Evolutionary conservation across 208 protist genomes (phyloP).

Genomic region (Trypanosomatidae sp.): DNA sequence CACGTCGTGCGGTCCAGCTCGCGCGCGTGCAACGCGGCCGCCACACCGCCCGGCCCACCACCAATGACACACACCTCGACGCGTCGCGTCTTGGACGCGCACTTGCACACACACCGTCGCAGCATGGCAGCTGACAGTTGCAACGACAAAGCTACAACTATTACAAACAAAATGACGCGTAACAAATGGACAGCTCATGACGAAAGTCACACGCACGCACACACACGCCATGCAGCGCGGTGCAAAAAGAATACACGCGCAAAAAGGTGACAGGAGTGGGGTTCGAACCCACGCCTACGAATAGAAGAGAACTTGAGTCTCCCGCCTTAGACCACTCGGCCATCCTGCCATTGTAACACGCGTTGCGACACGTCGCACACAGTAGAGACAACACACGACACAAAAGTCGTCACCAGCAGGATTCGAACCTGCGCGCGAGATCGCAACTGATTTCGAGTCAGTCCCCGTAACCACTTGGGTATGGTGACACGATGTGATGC

Average conservation of each 20-base stretch:
- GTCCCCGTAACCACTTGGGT: constrained; percentile 85
- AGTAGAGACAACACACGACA: no score
- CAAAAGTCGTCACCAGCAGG: constrained; percentile 55
- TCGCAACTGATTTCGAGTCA: constrained; percentile 83
- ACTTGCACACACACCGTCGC: not conserved
- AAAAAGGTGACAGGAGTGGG: constrained; percentile 70
- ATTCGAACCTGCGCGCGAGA: constrained; percentile 84
- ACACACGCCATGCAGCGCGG: no score
- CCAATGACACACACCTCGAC: constrained; percentile 85
- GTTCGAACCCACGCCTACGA: constrained; percentile 79
- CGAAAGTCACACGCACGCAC: no score
- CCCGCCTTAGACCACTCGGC: constrained; percentile 77
- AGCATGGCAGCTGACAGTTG: no score
- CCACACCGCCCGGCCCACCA: constrained; percentile 73
- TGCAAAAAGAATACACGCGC: no score
- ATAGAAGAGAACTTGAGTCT: constrained; percentile 82
- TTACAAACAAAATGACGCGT: no score
- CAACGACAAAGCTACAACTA: no score
- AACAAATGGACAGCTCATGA: no score
- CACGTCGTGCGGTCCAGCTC: constrained; percentile 70
- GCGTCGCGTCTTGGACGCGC: constrained; percentile 18
- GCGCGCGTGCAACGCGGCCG: constrained; percentile 54
- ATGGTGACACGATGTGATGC: constrained; percentile 25
- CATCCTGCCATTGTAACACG: constrained; percentile 67
- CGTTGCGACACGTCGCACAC: no score